Evolutionary conservation across 805 yeast genomes (phyloP), one percentile per base, ranked within the genome.

Genomic region (Cyberlindnera misumaiensis): DNA sequence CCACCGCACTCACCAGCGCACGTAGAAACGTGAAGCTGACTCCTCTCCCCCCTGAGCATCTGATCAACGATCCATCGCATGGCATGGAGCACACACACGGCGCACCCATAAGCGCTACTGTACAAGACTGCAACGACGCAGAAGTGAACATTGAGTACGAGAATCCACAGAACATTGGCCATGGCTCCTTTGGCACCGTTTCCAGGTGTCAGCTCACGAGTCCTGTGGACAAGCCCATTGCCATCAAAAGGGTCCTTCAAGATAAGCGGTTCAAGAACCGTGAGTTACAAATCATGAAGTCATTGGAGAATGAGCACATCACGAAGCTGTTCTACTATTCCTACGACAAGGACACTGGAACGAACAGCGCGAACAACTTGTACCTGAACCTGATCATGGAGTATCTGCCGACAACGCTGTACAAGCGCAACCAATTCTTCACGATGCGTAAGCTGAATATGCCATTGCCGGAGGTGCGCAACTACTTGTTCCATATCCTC

Each of bases 121-220:
- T 45, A 18, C 39, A 36, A 25, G 49, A 45, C 33, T 16, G 36
- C n/a, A 12, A 18, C 4, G 39, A 46, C 37, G 28, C 41, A 39
- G 22, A 52, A 31, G 42, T 63, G 36, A 72, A 75, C 36, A 73
- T 90, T 40, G 76, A 80, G 35, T 87, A 85, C 64, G 82, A 89
- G 13, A 87, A 82, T 52, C 75, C 85, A 30, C 83, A 85, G 49
- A 88, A 89, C 72, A 93, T 90, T 30, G 98, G 98, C n/a, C 94
- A 86, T 62, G 98, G 98, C 10, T 89, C 97, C n/a, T 93, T 93
- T 65, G 98, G 98, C 3, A 89, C 88, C 26, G 98, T 93, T n/a
- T 88, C 87, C 58, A 93, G 86, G 49, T 87, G 96, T 6, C 78
- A 75, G 42, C 68, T 93, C 29, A 56, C 75, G 44, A 88, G 90